Evolutionary conservation across 768 basidiomycete species (phyloP).

Genomic region (Termitomyces titanicus): DNA sequence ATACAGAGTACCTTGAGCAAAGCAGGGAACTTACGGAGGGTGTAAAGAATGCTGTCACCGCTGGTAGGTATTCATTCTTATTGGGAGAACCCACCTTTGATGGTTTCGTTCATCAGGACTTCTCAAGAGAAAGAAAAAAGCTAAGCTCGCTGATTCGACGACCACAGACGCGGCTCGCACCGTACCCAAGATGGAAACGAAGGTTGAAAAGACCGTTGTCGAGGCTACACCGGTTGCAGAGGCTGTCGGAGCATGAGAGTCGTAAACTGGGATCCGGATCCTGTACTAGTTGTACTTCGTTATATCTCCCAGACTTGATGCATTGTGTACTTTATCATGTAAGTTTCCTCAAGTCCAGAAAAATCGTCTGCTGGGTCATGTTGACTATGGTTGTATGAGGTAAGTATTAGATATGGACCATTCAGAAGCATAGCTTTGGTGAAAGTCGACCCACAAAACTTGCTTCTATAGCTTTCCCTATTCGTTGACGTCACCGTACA

Average conservation of each 20-base stretch:
- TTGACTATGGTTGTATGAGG: no score
- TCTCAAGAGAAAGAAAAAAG: slow-evolving; percentile 75
- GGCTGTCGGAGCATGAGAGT: slow-evolving; percentile 13
- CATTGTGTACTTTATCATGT: no score
- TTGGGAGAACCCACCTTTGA: background rate
- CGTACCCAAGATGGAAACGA: background rate
- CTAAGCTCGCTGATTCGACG: slow-evolving; percentile 39
- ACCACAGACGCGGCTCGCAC: background rate
- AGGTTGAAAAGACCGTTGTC: background rate
- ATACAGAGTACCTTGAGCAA: slow-evolving; percentile 89
- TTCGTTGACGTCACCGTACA: no score
- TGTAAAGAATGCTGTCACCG: slow-evolving; percentile 86
- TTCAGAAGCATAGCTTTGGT: no score
- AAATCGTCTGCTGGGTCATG: background rate
- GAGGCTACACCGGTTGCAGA: slow-evolving; percentile 8
- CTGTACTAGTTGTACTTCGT: background rate
- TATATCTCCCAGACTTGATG: no score
- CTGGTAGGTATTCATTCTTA: slow-evolving; percentile 47
- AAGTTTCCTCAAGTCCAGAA: no score
- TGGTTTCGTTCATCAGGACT: slow-evolving; percentile 37
- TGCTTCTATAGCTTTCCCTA: no score
- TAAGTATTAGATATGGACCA: no score
- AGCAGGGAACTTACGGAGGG: slow-evolving; percentile 86
- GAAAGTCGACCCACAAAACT: background rate
- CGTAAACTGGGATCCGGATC: background rate